phyloP scores from a whole-genome alignment of 192 early-diverging fungal genomes.

The Backusella westeae region DNA sequence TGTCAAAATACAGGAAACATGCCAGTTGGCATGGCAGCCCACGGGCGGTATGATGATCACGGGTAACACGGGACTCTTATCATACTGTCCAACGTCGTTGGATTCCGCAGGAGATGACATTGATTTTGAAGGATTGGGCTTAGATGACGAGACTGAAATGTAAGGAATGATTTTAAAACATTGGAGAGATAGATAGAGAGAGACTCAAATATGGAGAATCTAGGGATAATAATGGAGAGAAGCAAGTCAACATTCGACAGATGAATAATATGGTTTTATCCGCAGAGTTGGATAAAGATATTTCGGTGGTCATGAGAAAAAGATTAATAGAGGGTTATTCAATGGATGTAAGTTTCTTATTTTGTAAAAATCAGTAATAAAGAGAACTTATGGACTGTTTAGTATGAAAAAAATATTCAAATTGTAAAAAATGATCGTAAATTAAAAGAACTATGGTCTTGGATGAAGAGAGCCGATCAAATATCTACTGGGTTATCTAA shows the following conservation, averaged over 20 bases:
- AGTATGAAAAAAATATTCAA: slow-evolving; percentile 43
- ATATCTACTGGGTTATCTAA: slow-evolving; percentile 40
- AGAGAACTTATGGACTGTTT: not conserved
- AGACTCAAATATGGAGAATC: not conserved
- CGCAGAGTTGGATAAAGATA: slow-evolving; percentile 49
- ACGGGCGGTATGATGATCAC: slow-evolving; percentile 47
- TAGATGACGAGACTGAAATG: not conserved
- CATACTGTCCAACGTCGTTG: not conserved
- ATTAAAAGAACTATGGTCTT: slow-evolving; percentile 49
- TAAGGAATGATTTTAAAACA: not conserved
- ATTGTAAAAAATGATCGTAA: slow-evolving; percentile 50
- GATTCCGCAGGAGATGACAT: not conserved
- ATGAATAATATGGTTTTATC: slow-evolving; percentile 2
- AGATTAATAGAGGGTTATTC: slow-evolving; percentile 77
- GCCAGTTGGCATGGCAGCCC: slow-evolving; percentile 52
- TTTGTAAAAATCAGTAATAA: slow-evolving; percentile 4
- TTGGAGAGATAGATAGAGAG: not conserved
- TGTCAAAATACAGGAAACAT: slow-evolving; percentile 49
- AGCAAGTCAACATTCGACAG: not conserved
- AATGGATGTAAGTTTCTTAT: slow-evolving; percentile 59
- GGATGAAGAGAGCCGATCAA: slow-evolving; percentile 46
- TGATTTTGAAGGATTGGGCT: not conserved
- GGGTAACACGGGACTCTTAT: slow-evolving; percentile 29
- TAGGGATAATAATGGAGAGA: not conserved
- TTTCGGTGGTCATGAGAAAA: slow-evolving; percentile 78